Evolutionary conservation across 495 filamentous ascomycete species (phyloP), one percentile per base, ranked within the genome.

Genomic region (Massariosphaeria phaeospora): DNA sequence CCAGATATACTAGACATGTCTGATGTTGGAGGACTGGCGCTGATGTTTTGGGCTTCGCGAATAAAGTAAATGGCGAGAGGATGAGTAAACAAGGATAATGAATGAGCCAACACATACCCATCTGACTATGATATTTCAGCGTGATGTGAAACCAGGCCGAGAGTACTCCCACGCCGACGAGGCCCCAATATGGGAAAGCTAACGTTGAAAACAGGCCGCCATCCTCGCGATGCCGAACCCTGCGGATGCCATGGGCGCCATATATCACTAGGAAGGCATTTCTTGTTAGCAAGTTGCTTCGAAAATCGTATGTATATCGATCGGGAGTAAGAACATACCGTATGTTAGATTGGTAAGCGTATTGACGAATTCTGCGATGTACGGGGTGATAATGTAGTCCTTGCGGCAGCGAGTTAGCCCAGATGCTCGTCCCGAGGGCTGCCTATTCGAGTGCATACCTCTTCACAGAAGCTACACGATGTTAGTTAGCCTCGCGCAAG

Each of bases 341-440:
- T 80, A 80, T 6, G 66, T 67, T 1, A 79, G 18, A 48, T 78
- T 82, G 3, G 72, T 77, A n/a, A 81, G 34, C 0, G 74, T 76
- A 55, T 79, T 81, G 66, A 80, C 70, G 63, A 80, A 76, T 51
- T 82, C 79, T 36, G 73, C 79, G 27, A 81, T 66, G 52, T 82
- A 79, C 34, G 62, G 41, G 2, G 73, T 76, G 39, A 82, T 57
- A n/a, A 70, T 67, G 59, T 79, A 80, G 62, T 82, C 79, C 66
- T 79, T 21, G n/a, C n/a, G n/a, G n/a, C n/a, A n/a, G n/a, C n/a
- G n/a, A n/a, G n/a, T n/a, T n/a, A n/a, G n/a, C n/a, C n/a, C n/a
- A n/a, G n/a, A n/a, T n/a, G n/a, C n/a, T n/a, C n/a, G n/a, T n/a
- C n/a, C n/a, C n/a, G n/a, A n/a, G n/a, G n/a, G n/a, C n/a, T n/a